Conservation (phyloP, 164 flowering plant species). For the Vitis labrusca region DNA sequence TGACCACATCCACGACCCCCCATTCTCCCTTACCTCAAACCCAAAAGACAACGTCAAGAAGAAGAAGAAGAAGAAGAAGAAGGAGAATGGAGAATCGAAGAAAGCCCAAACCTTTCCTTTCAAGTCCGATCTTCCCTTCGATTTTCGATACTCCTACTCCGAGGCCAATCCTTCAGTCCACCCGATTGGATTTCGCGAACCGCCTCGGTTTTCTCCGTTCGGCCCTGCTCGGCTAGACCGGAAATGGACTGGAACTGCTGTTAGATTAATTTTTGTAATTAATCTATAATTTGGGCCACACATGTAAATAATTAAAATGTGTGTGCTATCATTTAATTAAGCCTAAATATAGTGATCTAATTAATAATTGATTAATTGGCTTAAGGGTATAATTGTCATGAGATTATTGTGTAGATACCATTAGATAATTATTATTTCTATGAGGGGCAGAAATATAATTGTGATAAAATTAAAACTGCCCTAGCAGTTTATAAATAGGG, state of each 20-base stretch:
- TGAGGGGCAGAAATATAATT: too few relatives aligned
- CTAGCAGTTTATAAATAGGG: too few relatives aligned
- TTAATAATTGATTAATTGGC: too few relatives aligned
- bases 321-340: too few relatives aligned
- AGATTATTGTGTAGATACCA: too few relatives aligned
- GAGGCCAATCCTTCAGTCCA: constrained; percentile 53
- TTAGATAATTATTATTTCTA: too few relatives aligned
- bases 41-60: constrained; percentile 6
- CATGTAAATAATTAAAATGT: too few relatives aligned
- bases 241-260: constrained; percentile 79
- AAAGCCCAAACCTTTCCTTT: constrained; percentile 22
- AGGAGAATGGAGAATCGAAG: constrained; percentile 4
- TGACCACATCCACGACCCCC: constrained; percentile 57
- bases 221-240: constrained; percentile 87
- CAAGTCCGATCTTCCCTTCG: constrained; percentile 72
- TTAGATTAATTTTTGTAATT: too few relatives aligned
- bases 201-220: constrained; percentile 81
- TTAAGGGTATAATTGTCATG: too few relatives aligned
- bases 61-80: constrained; percentile 10
- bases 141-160: constrained; percentile 82
- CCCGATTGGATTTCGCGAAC: constrained; percentile 84
- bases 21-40: constrained; percentile 45
- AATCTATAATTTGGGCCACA: too few relatives aligned
- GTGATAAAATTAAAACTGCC: too few relatives aligned
- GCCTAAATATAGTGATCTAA: too few relatives aligned